Evolutionary conservation across 371 early-diverging fungal species (phyloP).

Genomic region (Apophysomyces elegans): DNA sequence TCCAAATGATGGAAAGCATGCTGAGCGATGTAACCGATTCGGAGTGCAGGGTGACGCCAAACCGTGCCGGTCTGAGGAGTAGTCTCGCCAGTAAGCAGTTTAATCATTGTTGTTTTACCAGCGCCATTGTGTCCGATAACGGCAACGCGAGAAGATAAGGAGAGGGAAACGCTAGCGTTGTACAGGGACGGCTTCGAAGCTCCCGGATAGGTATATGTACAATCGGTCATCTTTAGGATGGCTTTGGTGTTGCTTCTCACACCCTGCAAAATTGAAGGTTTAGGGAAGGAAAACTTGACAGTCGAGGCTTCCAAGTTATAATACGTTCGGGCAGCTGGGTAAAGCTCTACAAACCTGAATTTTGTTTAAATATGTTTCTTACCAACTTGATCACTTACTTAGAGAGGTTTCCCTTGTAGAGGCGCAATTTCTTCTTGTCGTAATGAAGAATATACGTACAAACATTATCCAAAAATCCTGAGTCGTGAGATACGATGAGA

Average conservation of each 20-base stretch:
- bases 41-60: conserved; percentile 75
- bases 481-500: conserved; percentile 99
- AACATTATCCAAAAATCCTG: conserved; percentile 90
- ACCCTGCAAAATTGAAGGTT: conserved; percentile 75
- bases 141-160: conserved; percentile 79
- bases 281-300: conserved; percentile 77
- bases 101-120: conserved; percentile 88
- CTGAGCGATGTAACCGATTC: conserved; percentile 89
- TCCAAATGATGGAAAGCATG: conserved; percentile 89
- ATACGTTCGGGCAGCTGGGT: conserved; percentile 68
- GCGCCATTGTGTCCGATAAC: conserved; percentile 83
- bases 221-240: conserved; percentile 72
- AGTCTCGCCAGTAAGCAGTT: conserved; percentile 77
- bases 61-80: conserved; percentile 69
- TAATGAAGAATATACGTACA: conserved; percentile 85
- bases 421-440: conserved; percentile 69
- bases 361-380: not conserved
- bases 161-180: conserved; percentile 66
- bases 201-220: conserved; percentile 74
- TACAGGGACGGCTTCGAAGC: conserved; percentile 62
- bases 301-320: conserved; percentile 71
- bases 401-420: conserved; percentile 72
- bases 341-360: conserved; percentile 54
- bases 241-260: conserved; percentile 78
- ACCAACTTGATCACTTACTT: conserved; percentile 25